Conservation (phyloP, 2,329 filamentous ascomycete genomes). For the Xenoacremonium recifei region DNA sequence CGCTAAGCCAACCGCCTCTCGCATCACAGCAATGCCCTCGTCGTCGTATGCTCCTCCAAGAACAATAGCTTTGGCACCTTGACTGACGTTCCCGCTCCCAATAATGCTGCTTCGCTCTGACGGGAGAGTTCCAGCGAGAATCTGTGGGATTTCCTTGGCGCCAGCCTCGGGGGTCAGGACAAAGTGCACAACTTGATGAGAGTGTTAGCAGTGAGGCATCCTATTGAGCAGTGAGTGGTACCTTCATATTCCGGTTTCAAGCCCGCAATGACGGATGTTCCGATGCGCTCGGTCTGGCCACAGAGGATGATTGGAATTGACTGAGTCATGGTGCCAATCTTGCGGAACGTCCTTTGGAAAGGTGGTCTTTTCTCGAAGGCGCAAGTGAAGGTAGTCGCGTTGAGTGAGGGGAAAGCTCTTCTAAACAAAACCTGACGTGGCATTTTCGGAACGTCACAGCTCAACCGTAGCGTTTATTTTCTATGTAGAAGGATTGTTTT, state of each 20-base stretch:
- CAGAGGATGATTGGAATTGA: conserved; percentile 21
- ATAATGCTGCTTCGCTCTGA: conserved; percentile 3
- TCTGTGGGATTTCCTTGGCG: conserved; percentile 18
- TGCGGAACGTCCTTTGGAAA: background rate
- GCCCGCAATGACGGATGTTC: conserved; percentile 18
- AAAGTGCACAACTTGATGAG: conserved; percentile 20
- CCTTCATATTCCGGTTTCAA: conserved; percentile 27
- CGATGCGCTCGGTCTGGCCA: conserved; percentile 22
- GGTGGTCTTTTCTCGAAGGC: no score
- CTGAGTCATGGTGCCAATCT: conserved; percentile 6
- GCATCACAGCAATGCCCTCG: conserved; percentile 8
- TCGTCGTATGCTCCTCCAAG: conserved; percentile 22
- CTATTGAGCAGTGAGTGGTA: background rate
- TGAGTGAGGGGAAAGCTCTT: no score
- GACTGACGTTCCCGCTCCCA: conserved; percentile 2
- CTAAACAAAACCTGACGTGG: no score
- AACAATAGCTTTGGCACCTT: conserved; percentile 12
- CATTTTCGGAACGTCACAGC: no score
- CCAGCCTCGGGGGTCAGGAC: conserved; percentile 12
- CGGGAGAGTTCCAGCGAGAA: conserved; percentile 10
- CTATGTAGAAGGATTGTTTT: no score
- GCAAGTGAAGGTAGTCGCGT: no score
- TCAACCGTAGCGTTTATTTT: no score
- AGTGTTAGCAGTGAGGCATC: background rate
- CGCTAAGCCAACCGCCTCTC: conserved; percentile 4